Evolutionary conservation across 1,139 yeast genomes (phyloP), one percentile per base, ranked within the genome.

Genomic region (Protomyces inundatus): DNA sequence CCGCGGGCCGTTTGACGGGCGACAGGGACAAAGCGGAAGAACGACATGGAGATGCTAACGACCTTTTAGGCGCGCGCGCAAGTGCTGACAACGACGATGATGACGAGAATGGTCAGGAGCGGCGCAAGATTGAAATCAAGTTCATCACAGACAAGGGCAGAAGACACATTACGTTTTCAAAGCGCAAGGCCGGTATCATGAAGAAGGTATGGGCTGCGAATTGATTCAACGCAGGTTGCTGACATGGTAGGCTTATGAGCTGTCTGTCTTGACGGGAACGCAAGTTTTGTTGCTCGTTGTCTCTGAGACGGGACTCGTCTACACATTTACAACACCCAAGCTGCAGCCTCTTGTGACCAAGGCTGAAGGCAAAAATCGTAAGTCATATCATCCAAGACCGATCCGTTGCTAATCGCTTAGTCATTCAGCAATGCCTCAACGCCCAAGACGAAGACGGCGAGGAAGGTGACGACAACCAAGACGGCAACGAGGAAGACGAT

Each of bases 111-210:
- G 79, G 82, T 68, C 84, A 90, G 73, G 98, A 93, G 77, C 84
- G 98, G 77, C 87, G 98, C 78, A 93, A 93, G 78, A 93, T 93
- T 74, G 98, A 93, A 77, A 93, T 93, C 76, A 90, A 90, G 79
- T 93, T 93, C 74, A 93, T 93, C 73, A 96, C 91, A 77, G 97
- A 93, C 77, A 93, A 93, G 78, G 89, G 97, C 39, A 86, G 98
- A 76, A 90, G 98, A 73, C 98, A 93, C 77, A 93, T 93, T 71
- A 93, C 98, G 35, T 93, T 93, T 73, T 89, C 97, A 63, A 93
- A 93, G 79, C 88, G 98, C 77, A 91, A 93, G 77, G 98, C 97
- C 53, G 98, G 98, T 69, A 93, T 93, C 72, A 93, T 93, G 98
- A 93, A 93, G 79, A 78, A 93, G 69, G 71, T 68, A 34, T 9